Evolutionary conservation across 257 asterid species (phyloP).

Genomic region (Verbena officinalis): DNA sequence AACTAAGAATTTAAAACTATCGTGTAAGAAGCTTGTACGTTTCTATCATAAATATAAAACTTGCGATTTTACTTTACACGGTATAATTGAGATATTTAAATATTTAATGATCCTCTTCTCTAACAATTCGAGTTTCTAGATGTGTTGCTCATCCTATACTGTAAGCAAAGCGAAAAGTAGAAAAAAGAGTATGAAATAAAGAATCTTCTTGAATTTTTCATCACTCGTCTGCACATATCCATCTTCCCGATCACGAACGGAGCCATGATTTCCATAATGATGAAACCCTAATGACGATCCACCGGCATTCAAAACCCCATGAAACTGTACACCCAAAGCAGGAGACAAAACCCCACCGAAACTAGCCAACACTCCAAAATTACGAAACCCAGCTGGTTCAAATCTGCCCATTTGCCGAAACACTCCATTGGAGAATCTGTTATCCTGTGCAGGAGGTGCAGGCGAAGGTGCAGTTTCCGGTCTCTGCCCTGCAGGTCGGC

Average conservation of each 20-base stretch:
- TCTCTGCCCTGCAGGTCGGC: constrained; percentile 33
- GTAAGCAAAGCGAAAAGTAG: constrained; percentile 33
- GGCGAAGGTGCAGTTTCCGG: constrained; percentile 25
- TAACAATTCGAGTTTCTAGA: too few species aligned
- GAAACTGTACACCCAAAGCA: constrained; percentile 37
- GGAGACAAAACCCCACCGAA: constrained; percentile 43
- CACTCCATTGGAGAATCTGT: neutral
- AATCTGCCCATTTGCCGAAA: constrained; percentile 7
- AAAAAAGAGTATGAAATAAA: constrained; percentile 29
- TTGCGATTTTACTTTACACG: too few species aligned
- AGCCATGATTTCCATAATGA: constrained; percentile 29
- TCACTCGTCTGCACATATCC: constrained; percentile 18
- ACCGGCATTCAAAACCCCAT: constrained; percentile 26
- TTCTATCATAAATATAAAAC: too few species aligned
- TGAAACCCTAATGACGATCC: constrained; percentile 6
- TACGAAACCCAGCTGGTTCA: constrained; percentile 36
- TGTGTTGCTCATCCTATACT: too few species aligned
- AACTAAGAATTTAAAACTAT: too few species aligned
- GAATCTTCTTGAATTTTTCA: constrained; percentile 38
- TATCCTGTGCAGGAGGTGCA: neutral
- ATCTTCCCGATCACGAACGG: constrained; percentile 16
- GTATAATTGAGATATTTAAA: too few species aligned
- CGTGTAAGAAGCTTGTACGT: too few species aligned
- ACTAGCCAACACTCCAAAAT: neutral
- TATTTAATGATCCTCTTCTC: too few species aligned